phyloP scores from a whole-genome alignment of 2,329 filamentous ascomycete genomes.

The Ceratocystis lukuohia region DNA sequence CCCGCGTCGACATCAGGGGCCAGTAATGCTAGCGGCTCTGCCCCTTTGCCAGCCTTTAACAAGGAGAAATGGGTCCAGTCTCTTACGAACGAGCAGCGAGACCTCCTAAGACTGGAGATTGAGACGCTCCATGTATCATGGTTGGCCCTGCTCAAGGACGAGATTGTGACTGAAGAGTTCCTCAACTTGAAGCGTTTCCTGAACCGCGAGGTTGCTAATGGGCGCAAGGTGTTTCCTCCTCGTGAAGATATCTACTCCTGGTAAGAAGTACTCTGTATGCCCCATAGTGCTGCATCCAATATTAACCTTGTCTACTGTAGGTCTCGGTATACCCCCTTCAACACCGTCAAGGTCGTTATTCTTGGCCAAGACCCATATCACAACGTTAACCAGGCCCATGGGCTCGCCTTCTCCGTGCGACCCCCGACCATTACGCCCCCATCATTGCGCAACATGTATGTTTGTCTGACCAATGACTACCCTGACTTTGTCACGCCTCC shows the following conservation, averaged over 20 bases:
- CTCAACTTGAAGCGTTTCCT: constrained; percentile 80
- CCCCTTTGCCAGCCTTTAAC: constrained; percentile 35
- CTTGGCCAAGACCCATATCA: constrained; percentile 96
- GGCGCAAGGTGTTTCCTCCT: constrained; percentile 76
- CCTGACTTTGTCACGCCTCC: constrained; percentile 63
- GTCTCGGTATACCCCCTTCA: constrained; percentile 84
- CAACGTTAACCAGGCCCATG: constrained; percentile 88
- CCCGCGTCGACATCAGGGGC: constrained; percentile 32
- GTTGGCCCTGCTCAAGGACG: constrained; percentile 78
- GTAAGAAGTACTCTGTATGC: constrained; percentile 35
- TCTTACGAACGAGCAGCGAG: constrained; percentile 67
- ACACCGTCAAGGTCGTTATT: constrained; percentile 82
- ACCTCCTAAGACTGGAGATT: constrained; percentile 77
- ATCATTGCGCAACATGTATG: constrained; percentile 89
- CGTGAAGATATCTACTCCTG: constrained; percentile 86
- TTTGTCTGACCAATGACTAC: constrained; percentile 74
- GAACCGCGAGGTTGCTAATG: constrained; percentile 57
- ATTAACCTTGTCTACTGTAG: constrained; percentile 34
- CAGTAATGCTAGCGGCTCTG: constrained; percentile 25
- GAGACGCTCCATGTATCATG: constrained; percentile 84
- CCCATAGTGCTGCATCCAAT: too few species aligned
- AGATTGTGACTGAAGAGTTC: constrained; percentile 66
- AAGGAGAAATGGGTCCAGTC: constrained; percentile 80
- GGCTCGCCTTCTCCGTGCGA: constrained; percentile 87
- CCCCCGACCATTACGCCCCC: constrained; percentile 79